These are phyloP conservation scores for Herpetospermum pedunculosum DNA, from an alignment of 306 rosid species.

Conservation along the genomic window DNA sequence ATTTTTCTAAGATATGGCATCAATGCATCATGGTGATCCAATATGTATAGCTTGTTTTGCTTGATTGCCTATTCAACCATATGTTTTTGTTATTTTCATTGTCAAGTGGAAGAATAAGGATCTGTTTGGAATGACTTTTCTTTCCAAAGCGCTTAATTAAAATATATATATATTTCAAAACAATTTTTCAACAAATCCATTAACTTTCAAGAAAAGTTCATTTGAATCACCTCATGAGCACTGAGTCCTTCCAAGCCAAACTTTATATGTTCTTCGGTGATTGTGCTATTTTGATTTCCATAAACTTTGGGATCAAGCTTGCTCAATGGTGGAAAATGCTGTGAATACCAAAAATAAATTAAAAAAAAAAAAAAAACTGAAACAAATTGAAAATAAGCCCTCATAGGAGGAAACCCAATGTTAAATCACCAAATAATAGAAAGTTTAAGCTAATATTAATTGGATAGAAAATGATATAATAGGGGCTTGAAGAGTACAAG, in stretches of 20 bases:
- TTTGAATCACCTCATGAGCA: constrained; percentile 36
- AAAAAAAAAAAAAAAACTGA: no score
- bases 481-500: no score
- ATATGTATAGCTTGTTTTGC: constrained; percentile 41
- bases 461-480: no score
- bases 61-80: constrained; percentile 38
- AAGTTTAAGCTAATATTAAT: no score
- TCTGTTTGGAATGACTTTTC: no score
- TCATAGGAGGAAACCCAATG: no score
- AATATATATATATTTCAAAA: background rate
- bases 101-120: background rate
- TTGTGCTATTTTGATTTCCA: constrained; percentile 62
- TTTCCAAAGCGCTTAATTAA: no score
- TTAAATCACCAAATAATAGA: no score
- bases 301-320: constrained; percentile 38
- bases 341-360: background rate
- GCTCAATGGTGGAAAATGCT: constrained; percentile 74
- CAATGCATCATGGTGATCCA: constrained; percentile 70
- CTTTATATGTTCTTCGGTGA: constrained; percentile 38
- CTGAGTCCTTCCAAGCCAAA: constrained; percentile 42
- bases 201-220: background rate
- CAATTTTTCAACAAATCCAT: background rate
- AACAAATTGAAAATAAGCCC: no score
- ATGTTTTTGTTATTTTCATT: background rate
- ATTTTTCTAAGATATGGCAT: constrained; percentile 59